A percentile compares a stretch with the other conserved stretches of the same genome.
Evolutionary conservation across 192 early-diverging fungal species (phyloP).

Genomic region (Coemansia nantahalensis): DNA sequence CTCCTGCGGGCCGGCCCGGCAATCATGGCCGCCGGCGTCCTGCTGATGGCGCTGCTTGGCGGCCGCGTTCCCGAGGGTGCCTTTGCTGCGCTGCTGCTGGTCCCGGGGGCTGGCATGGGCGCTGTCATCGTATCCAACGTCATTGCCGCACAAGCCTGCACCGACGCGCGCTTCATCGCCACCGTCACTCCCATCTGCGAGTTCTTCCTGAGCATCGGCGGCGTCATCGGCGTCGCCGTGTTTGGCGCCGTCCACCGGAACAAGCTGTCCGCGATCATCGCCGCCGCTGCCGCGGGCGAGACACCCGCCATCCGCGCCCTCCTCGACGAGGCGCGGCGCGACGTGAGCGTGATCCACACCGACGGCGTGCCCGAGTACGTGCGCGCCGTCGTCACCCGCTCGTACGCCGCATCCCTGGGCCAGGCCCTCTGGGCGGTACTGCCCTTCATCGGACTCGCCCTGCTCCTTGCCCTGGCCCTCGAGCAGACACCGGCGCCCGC

Average conservation of each 20-base stretch:
- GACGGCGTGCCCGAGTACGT: constrained; percentile 32
- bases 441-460: constrained; percentile 52
- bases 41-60: constrained; percentile 58
- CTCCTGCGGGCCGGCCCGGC: constrained; percentile 67
- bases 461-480: constrained; percentile 51
- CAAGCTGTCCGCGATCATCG: constrained; percentile 49
- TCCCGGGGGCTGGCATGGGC: constrained; percentile 76
- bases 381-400: constrained; percentile 40
- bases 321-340: constrained; percentile 53
- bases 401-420: constrained; percentile 56
- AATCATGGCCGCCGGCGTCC: constrained; percentile 61
- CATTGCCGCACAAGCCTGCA: constrained; percentile 69
- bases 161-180: constrained; percentile 58
- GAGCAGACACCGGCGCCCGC: constrained; percentile 13
- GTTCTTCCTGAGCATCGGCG: constrained; percentile 69
- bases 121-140: constrained; percentile 69
- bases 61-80: constrained; percentile 44
- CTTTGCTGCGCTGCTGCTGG: constrained; percentile 61
- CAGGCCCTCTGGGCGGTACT: constrained; percentile 52
- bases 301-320: constrained; percentile 40
- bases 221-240: constrained; percentile 61
- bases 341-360: constrained; percentile 41
- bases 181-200: constrained; percentile 65
- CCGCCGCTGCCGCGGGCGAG: constrained; percentile 6
- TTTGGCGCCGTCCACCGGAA: constrained; percentile 65